phyloP scores from a whole-genome alignment of 169 alveolate species.

The Plasmodium inui region DNA sequence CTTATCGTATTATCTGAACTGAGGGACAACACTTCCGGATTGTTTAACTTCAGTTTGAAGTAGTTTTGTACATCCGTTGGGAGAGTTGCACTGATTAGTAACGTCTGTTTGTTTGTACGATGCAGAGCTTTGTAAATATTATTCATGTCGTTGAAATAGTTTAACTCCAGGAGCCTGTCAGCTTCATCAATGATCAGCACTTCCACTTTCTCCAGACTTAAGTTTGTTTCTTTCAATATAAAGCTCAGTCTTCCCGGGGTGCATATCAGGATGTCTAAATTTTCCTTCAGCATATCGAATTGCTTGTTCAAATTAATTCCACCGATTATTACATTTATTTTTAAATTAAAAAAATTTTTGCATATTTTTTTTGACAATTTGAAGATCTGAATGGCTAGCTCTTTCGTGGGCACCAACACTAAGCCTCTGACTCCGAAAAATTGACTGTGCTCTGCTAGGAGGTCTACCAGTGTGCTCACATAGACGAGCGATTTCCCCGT shows the following conservation, averaged over 20 bases:
- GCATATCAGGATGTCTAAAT: constrained; percentile 95
- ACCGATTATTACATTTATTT: constrained; percentile 93
- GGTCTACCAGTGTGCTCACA: constrained; percentile 93
- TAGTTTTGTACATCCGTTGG: constrained; percentile 93
- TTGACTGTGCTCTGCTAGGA: constrained; percentile 91
- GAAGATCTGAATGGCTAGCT: constrained; percentile 92
- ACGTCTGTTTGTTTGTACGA: constrained; percentile 86
- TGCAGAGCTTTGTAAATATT: constrained; percentile 84
- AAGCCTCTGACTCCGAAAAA: constrained; percentile 95
- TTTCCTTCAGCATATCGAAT: constrained; percentile 93
- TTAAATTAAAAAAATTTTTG: constrained; percentile 87
- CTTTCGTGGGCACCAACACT: constrained; percentile 95
- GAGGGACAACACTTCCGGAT: constrained; percentile 89
- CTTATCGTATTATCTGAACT: constrained; percentile 91
- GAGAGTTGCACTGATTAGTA: constrained; percentile 95
- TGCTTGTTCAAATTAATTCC: constrained; percentile 94
- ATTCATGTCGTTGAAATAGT: constrained; percentile 92
- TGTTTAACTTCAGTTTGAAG: constrained; percentile 92
- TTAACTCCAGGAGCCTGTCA: constrained; percentile 95
- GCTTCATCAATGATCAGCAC: constrained; percentile 96
- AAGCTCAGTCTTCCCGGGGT: constrained; percentile 97
- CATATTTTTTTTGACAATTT: constrained; percentile 86
- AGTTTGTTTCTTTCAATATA: constrained; percentile 92
- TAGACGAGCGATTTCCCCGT: constrained; percentile 97
- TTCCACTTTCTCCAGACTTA: constrained; percentile 89